phyloP scores from a whole-genome alignment of 352 stramenopile species.

The Pythium brachiatum region DNA sequence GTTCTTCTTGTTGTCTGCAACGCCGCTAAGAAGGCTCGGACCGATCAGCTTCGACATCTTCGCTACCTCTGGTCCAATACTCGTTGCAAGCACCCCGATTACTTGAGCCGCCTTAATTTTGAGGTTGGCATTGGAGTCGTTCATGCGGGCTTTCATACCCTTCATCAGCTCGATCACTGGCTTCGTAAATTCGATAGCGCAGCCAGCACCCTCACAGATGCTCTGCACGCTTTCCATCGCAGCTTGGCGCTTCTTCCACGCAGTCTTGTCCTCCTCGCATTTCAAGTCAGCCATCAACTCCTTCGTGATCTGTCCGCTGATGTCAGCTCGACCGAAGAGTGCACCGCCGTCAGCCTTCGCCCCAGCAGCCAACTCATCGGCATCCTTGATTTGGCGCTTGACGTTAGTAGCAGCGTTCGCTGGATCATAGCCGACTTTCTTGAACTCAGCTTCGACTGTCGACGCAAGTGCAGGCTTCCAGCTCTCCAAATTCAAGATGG shows the following conservation, averaged over 20 bases:
- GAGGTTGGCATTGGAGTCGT: conserved; percentile 84
- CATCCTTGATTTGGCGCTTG: conserved; percentile 68
- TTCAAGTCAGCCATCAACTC: conserved; percentile 86
- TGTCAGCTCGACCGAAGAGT: conserved; percentile 74
- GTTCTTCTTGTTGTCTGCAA: conserved; percentile 87
- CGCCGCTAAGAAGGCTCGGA: conserved; percentile 59
- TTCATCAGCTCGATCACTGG: conserved; percentile 75
- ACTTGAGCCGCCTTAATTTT: conserved; percentile 86
- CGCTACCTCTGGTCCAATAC: conserved; percentile 66
- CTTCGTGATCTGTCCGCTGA: conserved; percentile 82
- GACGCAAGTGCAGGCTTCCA: conserved; percentile 82
- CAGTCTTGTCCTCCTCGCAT: conserved; percentile 79
- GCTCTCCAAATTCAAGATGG: conserved; percentile 77
- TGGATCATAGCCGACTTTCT: conserved; percentile 77
- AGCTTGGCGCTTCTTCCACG: conserved; percentile 82
- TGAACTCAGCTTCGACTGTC: conserved; percentile 78
- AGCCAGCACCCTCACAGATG: conserved; percentile 74
- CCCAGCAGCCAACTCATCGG: conserved; percentile 40
- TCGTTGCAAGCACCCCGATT: conserved; percentile 72
- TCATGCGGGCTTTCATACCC: conserved; percentile 71
- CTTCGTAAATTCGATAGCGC: conserved; percentile 83
- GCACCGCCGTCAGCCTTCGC: conserved; percentile 42
- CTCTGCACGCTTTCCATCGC: conserved; percentile 78
- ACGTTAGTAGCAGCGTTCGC: conserved; percentile 48
- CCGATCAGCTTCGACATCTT: conserved; percentile 85